Evolutionary conservation across 306 rosid genomes (phyloP).

Genomic region (Pyrus communis): DNA sequence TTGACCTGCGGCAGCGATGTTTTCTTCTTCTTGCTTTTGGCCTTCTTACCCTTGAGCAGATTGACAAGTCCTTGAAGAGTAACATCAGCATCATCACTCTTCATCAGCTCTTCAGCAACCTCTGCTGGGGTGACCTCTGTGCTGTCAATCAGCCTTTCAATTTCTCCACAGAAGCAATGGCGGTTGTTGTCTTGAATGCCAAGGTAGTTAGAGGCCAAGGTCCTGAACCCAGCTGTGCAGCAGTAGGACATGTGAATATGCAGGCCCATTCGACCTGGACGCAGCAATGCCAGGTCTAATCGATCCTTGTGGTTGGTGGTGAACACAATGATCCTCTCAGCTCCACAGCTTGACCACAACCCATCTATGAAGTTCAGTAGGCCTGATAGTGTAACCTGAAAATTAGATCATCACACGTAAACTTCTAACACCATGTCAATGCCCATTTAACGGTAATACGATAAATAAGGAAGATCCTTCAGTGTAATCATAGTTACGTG

Average conservation of each 20-base stretch:
- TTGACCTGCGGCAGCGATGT: no score
- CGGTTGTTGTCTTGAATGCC: not conserved
- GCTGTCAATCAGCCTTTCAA: conserved; percentile 26
- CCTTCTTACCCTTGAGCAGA: conserved; percentile 17
- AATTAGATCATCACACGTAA: not conserved
- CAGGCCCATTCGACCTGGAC: conserved; percentile 54
- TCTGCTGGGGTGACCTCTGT: conserved; percentile 36
- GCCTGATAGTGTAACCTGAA: not conserved
- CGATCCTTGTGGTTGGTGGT: conserved; percentile 44
- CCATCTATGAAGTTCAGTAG: conserved; percentile 29
- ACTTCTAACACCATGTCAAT: not conserved
- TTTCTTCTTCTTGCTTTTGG: no score
- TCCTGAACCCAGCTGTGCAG: conserved; percentile 23
- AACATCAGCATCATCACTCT: conserved; percentile 23
- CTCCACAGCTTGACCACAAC: conserved; percentile 49
- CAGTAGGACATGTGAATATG: conserved; percentile 47
- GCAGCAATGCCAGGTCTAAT: conserved; percentile 38
- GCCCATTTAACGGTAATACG: not conserved
- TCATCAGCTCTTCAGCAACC: conserved; percentile 40
- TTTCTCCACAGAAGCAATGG: conserved; percentile 9
- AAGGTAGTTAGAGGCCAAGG: conserved; percentile 33
- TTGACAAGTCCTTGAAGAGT: conserved; percentile 13
- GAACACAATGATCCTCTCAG: conserved; percentile 43
- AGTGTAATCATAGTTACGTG: no score
- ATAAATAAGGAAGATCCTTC: no score